phyloP scores from a whole-genome alignment of 495 filamentous ascomycete genomes.

The Neurospora sp. region DNA sequence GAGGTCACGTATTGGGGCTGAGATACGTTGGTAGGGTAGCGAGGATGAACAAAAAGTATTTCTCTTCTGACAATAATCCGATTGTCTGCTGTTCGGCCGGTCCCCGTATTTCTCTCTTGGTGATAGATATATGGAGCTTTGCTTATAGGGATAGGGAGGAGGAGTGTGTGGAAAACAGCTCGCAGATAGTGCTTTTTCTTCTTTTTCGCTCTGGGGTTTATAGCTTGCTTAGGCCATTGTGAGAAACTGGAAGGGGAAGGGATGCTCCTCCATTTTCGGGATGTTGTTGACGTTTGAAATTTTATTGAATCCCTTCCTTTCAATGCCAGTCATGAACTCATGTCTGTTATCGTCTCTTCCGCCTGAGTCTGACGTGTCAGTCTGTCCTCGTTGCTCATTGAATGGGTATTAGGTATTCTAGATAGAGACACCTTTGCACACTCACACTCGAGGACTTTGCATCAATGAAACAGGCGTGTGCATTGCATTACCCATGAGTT shows the following conservation, averaged over 20 bases:
- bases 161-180: neutral
- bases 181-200: neutral
- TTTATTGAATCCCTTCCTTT: neutral
- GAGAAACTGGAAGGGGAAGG: neutral
- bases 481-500: neutral
- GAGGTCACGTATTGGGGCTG: neutral
- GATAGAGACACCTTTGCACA: neutral
- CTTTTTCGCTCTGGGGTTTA: conserved; percentile 6
- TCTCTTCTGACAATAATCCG: neutral
- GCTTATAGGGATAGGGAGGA: neutral
- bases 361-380: neutral
- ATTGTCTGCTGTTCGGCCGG: neutral
- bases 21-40: neutral
- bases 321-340: neutral
- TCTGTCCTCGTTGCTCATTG: neutral
- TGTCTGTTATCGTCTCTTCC: neutral
- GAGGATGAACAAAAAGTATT: neutral
- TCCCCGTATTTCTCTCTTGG: neutral
- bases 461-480: neutral
- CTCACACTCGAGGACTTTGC: neutral
- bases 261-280: neutral
- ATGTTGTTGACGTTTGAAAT: neutral
- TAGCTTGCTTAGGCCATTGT: neutral
- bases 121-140: neutral
- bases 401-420: neutral